Conservation (phyloP, 2,329 filamentous ascomycete species). For the Alternaria alternata region DNA sequence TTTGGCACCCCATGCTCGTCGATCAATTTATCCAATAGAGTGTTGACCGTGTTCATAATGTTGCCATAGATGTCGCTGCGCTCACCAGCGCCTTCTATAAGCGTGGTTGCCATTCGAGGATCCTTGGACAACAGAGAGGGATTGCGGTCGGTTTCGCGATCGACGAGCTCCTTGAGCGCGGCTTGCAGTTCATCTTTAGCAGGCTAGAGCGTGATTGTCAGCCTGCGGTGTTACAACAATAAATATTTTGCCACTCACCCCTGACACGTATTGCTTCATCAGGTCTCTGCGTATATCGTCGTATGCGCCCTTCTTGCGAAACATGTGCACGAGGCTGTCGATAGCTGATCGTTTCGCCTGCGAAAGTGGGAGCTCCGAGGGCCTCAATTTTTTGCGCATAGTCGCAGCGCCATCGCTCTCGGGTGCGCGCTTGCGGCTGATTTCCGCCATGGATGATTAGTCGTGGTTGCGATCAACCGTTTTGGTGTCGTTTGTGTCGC, state of each 20-base stretch:
- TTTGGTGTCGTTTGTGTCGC: constrained; percentile 2
- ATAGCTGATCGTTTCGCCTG: constrained; percentile 77
- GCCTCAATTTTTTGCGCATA: constrained; percentile 69
- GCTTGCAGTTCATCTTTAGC: constrained; percentile 73
- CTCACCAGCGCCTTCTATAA: constrained; percentile 81
- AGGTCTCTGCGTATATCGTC: constrained; percentile 79
- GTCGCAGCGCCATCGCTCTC: constrained; percentile 41
- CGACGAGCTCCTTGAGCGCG: constrained; percentile 73
- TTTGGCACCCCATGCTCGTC: constrained; percentile 69
- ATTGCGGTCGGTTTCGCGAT: constrained; percentile 78
- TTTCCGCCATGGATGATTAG: constrained; percentile 41
- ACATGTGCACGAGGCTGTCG: constrained; percentile 77
- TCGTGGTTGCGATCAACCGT: constrained; percentile 9
- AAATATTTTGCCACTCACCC: constrained; percentile 60
- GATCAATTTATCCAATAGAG: constrained; percentile 70
- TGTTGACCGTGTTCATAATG: constrained; percentile 71
- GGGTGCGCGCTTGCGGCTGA: constrained; percentile 41
- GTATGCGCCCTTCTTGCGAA: constrained; percentile 88
- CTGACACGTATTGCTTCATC: constrained; percentile 76
- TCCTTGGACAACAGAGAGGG: constrained; percentile 76
- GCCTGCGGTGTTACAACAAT: constrained; percentile 25
- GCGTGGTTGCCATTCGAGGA: constrained; percentile 74
- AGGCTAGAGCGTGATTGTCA: constrained; percentile 58
- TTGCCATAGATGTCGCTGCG: constrained; percentile 78
- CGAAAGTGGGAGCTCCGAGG: constrained; percentile 76